Conservation (phyloP, 2,329 filamentous ascomycete genomes). For the Epichloe sylvatica region DNA sequence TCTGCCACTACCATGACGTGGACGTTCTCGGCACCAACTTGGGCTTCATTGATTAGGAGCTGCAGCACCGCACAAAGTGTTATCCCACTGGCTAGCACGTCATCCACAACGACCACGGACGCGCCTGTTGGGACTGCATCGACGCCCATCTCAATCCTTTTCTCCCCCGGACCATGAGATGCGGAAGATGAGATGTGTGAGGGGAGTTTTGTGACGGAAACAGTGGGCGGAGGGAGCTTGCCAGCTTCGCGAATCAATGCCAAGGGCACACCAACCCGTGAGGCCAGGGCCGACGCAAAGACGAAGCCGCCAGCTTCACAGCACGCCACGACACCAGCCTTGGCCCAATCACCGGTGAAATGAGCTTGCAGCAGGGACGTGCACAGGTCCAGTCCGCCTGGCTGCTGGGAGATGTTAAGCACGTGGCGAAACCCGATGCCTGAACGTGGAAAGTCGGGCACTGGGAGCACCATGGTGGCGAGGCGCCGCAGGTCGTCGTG, state of each 20-base stretch:
- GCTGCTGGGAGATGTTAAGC: slow-evolving; percentile 38
- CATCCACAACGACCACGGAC: slow-evolving; percentile 43
- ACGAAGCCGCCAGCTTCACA: slow-evolving; percentile 46
- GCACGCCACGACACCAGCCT: slow-evolving; percentile 30
- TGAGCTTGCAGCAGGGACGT: slow-evolving; percentile 32
- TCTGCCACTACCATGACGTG: slow-evolving; percentile 41
- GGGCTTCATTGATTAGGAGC: slow-evolving; percentile 28
- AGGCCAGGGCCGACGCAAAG: slow-evolving; percentile 38
- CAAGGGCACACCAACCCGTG: slow-evolving; percentile 26
- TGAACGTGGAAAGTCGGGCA: slow-evolving; percentile 35
- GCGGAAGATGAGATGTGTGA: slow-evolving; percentile 41
- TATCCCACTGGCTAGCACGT: slow-evolving; percentile 42
- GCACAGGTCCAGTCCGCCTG: slow-evolving; percentile 36
- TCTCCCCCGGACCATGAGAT: slow-evolving; percentile 13
- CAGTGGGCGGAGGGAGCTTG: slow-evolving; percentile 43
- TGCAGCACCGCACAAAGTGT: slow-evolving; percentile 40
- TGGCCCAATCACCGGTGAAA: slow-evolving; percentile 32
- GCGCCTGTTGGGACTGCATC: slow-evolving; percentile 25
- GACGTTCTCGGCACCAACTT: slow-evolving; percentile 27
- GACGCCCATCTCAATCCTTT: slow-evolving; percentile 35
- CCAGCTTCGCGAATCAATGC: slow-evolving; percentile 38
- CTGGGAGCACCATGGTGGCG: slow-evolving; percentile 31
- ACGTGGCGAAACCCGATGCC: slow-evolving; percentile 45
- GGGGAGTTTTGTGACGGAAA: slow-evolving; percentile 30
- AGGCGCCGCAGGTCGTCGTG: slow-evolving; percentile 29